Evolutionary conservation across 108 stramenopile genomes (phyloP).

Genomic region (Poteriospumella lacustris): DNA sequence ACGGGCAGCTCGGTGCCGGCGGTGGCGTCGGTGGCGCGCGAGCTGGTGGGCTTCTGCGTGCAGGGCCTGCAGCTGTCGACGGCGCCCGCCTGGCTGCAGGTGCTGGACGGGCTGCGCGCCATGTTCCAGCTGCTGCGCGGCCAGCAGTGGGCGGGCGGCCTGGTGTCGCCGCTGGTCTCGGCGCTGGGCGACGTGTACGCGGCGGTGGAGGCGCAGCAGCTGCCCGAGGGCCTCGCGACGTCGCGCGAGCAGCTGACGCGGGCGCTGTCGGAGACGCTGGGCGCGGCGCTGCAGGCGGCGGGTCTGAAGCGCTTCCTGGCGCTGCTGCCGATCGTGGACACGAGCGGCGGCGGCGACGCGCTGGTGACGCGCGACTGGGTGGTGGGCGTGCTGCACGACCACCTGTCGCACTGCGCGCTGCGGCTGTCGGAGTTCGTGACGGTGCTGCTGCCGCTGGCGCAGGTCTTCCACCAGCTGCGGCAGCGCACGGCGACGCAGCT

Average conservation of each 20-base stretch:
- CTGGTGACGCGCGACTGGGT: neutral
- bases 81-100: neutral
- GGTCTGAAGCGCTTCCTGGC: neutral
- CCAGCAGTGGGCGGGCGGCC: neutral
- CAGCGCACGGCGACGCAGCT: neutral
- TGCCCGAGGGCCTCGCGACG: neutral
- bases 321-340: constrained; percentile 12
- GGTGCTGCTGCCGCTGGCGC: neutral
- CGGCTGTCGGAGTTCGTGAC: neutral
- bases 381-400: neutral
- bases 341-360: neutral
- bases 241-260: no score
- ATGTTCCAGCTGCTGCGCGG: neutral
- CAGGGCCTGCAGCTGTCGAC: neutral
- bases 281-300: neutral
- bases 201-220: neutral
- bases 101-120: neutral
- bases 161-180: neutral
- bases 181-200: neutral
- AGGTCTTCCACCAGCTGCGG: neutral
- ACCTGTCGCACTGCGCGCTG: neutral
- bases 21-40: neutral
- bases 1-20: no score
- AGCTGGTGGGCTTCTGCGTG: neutral
- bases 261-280: neutral